A percentile compares a stretch with the other conserved stretches of the same genome.
Evolutionary conservation across 2,329 filamentous ascomycete species (phyloP).

Genomic region (Hymenoscyphus infarciens): DNA sequence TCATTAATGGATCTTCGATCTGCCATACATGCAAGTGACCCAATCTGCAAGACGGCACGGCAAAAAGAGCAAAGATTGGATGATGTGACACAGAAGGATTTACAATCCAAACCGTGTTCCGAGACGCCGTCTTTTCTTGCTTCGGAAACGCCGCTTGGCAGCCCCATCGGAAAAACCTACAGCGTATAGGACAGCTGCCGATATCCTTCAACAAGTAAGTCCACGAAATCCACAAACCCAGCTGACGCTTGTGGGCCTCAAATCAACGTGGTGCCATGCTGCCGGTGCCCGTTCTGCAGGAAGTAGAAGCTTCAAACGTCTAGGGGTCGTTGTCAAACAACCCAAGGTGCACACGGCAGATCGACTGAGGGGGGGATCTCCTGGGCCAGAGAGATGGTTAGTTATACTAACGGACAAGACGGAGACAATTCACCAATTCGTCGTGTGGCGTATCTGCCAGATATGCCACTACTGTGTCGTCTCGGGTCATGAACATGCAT

Average conservation of each 20-base stretch:
- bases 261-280: not conserved
- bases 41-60: constrained; percentile 11
- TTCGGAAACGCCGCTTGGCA: constrained; percentile 4
- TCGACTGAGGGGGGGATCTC: not conserved
- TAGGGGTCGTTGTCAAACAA: not conserved
- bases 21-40: constrained; percentile 7
- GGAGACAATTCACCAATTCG: not conserved
- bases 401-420: not conserved
- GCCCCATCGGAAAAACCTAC: not conserved
- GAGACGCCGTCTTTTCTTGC: not conserved
- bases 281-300: not conserved
- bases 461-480: not conserved
- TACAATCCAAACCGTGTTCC: not conserved
- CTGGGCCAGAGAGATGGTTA: not conserved
- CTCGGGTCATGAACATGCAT: constrained; percentile 2
- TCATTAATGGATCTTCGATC: not conserved
- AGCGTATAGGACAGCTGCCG: constrained; percentile 20
- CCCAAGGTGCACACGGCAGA: constrained; percentile 2
- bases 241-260: constrained; percentile 2
- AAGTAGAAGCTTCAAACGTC: not conserved
- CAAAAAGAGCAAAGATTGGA: constrained; percentile 6
- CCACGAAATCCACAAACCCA: not conserved
- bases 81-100: constrained; percentile 8
- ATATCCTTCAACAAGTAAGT: not conserved
- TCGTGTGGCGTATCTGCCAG: not conserved